Evolutionary conservation across 2,329 filamentous ascomycete genomes (phyloP), one percentile per base, ranked within the genome.

Genomic region (Dactylellina cionopaga): DNA sequence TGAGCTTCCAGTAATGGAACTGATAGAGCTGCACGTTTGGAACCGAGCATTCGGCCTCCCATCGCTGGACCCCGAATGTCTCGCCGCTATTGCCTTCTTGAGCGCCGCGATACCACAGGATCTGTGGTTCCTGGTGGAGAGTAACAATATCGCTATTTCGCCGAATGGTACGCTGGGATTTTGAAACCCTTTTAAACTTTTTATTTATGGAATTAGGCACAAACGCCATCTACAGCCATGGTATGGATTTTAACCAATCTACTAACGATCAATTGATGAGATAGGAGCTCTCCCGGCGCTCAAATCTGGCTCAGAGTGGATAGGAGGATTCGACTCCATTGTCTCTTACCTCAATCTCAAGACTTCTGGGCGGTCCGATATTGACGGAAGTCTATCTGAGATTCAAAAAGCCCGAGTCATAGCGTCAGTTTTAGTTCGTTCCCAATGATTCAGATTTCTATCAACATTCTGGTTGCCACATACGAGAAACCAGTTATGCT

Each of bases 51-150:
- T 96, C 80, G 89, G 88, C 39, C 86, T 97, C 44, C 89, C 94
- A 11, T 98, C 95, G 43, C 90, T 98, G 77, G 93, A 98, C 78
- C 85, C 94, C 46, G 91, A 96, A 83, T 98, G 93, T 79, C 87
- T 96, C 72, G 93, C 93, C 25, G 85, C 90, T 43, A 88, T 96
- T 75, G 88, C 91, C 58, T 93, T 93, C 79, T 84, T 96, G 65
- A 85, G 87, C 72, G 83, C 87, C 76, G 85, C 85, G 66, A 82
- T 91, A 22, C 85, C 86, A 33, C 79, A 81, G 64, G 81, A 83
- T 49, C 81, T 86, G 76, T 96, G 90, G 90, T 84, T 85, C 74
- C 82, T 96, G 74, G 83, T 95, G 75, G 86, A 89, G 44, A 90
- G 87, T 79, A 92, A 90, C 80, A 88, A 93, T 80, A 86, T 89